Percentiles rank a stretch among this genome's conserved stretches.
Conservation (phyloP, 1,284 basidiomycete species). For the Hypsizygus ulmarius region DNA sequence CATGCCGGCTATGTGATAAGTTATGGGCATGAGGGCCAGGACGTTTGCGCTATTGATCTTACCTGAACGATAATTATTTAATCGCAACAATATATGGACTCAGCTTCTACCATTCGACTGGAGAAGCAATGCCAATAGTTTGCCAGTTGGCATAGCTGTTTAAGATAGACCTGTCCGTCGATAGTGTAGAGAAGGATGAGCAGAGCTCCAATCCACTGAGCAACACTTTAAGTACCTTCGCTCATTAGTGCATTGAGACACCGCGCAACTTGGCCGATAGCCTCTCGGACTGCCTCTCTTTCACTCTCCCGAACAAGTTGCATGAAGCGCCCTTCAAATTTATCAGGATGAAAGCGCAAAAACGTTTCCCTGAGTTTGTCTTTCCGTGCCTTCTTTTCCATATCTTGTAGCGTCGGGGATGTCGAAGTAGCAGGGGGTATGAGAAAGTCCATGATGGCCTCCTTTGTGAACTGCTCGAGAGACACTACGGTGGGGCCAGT, state of each 20-base stretch:
- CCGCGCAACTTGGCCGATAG: conserved; percentile 68
- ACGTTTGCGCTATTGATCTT: background rate
- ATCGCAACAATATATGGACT: background rate
- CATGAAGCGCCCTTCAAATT: conserved; percentile 77
- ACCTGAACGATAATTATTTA: background rate
- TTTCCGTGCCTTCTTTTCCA: conserved; percentile 43
- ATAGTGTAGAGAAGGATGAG: too few species aligned
- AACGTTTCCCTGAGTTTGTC: conserved; percentile 72
- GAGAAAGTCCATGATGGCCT: conserved; percentile 63
- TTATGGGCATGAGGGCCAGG: background rate
- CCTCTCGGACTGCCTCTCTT: conserved; percentile 68
- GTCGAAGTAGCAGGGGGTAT: conserved; percentile 31
- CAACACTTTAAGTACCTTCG: conserved; percentile 15
- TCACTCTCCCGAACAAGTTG: conserved; percentile 57
- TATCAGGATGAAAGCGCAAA: conserved; percentile 82
- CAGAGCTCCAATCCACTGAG: background rate
- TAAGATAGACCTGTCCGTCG: too few species aligned
- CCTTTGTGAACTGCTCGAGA: conserved; percentile 53
- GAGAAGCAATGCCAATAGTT: too few species aligned
- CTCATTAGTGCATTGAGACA: conserved; percentile 50
- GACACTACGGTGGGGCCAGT: conserved; percentile 19
- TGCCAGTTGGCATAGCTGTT: too few species aligned
- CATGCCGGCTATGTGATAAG: conserved; percentile 18
- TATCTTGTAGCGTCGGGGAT: conserved; percentile 15
- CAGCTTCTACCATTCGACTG: too few species aligned